Evolutionary conservation across 495 filamentous ascomycete species (phyloP), one percentile per base, ranked within the genome.

Genomic region (Xylaria longipes): DNA sequence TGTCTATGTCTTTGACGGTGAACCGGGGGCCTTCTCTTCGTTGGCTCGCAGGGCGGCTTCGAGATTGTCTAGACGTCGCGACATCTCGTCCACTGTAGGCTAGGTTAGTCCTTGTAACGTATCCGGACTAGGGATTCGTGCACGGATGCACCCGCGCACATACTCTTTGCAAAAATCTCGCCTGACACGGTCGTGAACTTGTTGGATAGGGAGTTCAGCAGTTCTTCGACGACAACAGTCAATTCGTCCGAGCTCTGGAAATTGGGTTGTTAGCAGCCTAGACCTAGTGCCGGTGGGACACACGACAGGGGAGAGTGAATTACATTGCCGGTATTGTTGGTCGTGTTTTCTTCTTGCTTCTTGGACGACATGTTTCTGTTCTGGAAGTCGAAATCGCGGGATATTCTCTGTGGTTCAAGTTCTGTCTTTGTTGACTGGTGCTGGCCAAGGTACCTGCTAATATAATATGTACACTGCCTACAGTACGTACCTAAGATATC

Each of bases 61-160:
- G 43, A 98, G 88, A 62, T 91, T 93, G 78, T 98, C 95, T 5
- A 98, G 82, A 22, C 95, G 91, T 71, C 91, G 86, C 15, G 93
- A 91, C 95, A 98, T 98, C 68, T 97, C 96, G 75, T 98, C 95
- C 90, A 98, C 94, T 97, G 72, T 39, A 57, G 46, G 4, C 35
- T 20, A 46, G 27, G 50, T 75, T 57, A 72, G 72, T 70, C 46
- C 58, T 58, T 29, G 25, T 54, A 12, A 31, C 1, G 52, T 56
- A 1, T 12, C 27, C 20, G 5, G 52, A 27, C 11, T 25, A 50
- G 46, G 41, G 68, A 41, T n/a, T 29, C 61, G 27, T 31, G 52
- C 31, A 46, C 20, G 65, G 50, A 56, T n/a, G 12, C 20, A 14
- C 33, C n/a, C n/a, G 7, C 11, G 22, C 57, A 84, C 90, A 58